phyloP scores from a whole-genome alignment of 179 eudicot genomes.

The Amaranthus tricolor region DNA sequence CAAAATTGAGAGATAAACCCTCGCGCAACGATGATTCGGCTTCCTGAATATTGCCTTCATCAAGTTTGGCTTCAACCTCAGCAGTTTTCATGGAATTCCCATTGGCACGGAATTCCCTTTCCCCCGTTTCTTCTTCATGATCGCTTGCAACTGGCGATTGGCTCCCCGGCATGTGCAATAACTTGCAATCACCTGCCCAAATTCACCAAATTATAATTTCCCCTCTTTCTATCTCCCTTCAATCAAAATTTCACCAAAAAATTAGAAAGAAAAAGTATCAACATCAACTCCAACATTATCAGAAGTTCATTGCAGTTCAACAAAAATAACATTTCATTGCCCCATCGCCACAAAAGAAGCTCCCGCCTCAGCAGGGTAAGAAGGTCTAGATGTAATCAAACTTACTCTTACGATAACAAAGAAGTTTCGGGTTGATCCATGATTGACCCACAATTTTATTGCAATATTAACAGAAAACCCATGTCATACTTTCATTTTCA shows the following conservation, averaged over 20 bases:
- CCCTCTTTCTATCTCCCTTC: not conserved
- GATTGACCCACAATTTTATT: too few relatives aligned
- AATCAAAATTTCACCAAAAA: not conserved
- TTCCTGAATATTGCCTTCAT: conserved; percentile 81
- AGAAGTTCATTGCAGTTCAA: not conserved
- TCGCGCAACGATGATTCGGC: conserved; percentile 91
- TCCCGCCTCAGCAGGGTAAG: too few relatives aligned
- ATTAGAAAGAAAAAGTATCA: not conserved
- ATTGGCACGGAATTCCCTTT: conserved; percentile 66
- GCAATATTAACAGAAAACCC: too few relatives aligned
- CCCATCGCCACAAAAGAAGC: too few relatives aligned
- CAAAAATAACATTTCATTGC: too few relatives aligned
- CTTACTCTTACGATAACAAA: too few relatives aligned
- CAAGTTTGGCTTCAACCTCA: conserved; percentile 78
- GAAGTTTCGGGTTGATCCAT: too few relatives aligned
- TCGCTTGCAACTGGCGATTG: conserved; percentile 35
- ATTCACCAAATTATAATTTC: not conserved
- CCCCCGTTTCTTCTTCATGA: conserved; percentile 44
- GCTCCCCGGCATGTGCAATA: conserved; percentile 45
- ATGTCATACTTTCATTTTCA: too few relatives aligned
- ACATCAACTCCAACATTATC: not conserved
- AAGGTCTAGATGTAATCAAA: too few relatives aligned
- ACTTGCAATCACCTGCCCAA: conserved; percentile 5
- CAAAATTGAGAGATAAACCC: conserved; percentile 83
- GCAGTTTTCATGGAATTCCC: conserved; percentile 66